Base-by-base conservation (phyloP, 495 filamentous ascomycete genomes). In the Penicillium taxi region DNA sequence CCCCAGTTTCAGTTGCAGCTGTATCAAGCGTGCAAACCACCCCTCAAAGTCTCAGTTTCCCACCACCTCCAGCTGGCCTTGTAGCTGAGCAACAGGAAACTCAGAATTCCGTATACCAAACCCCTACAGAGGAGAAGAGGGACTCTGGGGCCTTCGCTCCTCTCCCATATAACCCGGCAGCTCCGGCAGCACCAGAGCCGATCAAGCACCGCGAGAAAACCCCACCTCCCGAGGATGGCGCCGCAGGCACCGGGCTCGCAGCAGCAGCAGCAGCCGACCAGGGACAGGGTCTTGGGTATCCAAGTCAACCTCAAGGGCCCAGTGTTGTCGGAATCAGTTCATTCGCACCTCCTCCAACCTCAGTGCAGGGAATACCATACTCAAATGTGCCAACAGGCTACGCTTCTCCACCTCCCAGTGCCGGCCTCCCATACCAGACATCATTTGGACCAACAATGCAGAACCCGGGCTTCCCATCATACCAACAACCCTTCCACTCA, bases 111-210 rank as follows among this genome's bases (percentile, higher is more conserved):
- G 9, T 37, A 29, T 50, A 38, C 56, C 36, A 66, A 59, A 24
- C 42, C 22, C 48, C 59, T 41, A 45, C 50, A 37, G 52, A 59
- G 24, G 44, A 61, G 12, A 58, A 48, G 13, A 59, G 63, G 42
- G 62, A 72, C 9, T 59, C 68, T 13, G 64, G 64, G 32, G 66
- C 50, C 30, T 78, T 74, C 34, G 67, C 71, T n/a, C 84, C 86
- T n/a, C 73, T 91, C 35, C 75, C 86, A 2, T 95, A 95, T 48
- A 95, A 95, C 58, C 88, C 88, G 1, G 86, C 88, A 0, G 86
- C 88, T 1, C 88, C 88, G 8, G 68, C 88, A 2, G 85, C 85
- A 1, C 84, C 88, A 3, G 88, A 95, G 52, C 78, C 77, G 9
- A 82, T 93, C 47, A 72, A 78, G 35, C 76, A 88, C 47, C 78